Percentiles rank a stretch among this genome's conserved stretches.
Evolutionary conservation across 176 grass and related monocot species (phyloP).

Genomic region (Chloris gayana): DNA sequence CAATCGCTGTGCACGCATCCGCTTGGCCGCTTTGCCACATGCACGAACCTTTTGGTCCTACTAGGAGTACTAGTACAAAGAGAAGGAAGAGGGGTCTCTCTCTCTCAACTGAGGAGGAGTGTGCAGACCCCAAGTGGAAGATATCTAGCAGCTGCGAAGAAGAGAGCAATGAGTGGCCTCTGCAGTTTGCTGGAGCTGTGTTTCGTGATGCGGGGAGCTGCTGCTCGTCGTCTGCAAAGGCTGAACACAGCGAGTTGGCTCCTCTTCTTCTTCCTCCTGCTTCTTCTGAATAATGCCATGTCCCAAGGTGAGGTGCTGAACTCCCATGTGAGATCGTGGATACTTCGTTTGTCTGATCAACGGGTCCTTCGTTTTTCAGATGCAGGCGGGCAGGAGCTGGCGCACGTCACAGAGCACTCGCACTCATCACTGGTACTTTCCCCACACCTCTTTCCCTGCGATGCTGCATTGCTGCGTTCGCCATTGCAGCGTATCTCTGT

Average conservation of each 20-base stretch:
- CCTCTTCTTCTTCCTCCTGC: conserved; percentile 8
- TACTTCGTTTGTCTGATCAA: not conserved
- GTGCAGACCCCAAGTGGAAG: not conserved
- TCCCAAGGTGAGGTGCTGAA: not conserved
- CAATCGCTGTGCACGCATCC: not conserved
- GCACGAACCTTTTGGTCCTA: conserved; percentile 28
- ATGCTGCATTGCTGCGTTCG: not conserved
- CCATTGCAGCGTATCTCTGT: not conserved
- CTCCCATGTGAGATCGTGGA: not conserved
- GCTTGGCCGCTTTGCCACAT: conserved; percentile 12
- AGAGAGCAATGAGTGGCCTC: not conserved
- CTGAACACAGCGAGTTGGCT: not conserved
- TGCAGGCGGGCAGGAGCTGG: not conserved
- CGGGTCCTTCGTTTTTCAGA: not conserved
- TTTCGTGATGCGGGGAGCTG: conserved; percentile 26
- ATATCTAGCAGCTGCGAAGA: not conserved
- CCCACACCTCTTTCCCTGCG: not conserved
- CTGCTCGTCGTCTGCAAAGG: not conserved
- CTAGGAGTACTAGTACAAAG: conserved; percentile 5
- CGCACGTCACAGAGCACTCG: not conserved
- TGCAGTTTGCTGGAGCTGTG: not conserved
- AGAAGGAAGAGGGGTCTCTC: no score
- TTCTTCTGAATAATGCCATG: not conserved
- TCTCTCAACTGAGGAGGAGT: no score
- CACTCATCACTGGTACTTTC: not conserved